Conservation (phyloP, 2,329 filamentous ascomycete species). For the Alternaria ventricosa region DNA sequence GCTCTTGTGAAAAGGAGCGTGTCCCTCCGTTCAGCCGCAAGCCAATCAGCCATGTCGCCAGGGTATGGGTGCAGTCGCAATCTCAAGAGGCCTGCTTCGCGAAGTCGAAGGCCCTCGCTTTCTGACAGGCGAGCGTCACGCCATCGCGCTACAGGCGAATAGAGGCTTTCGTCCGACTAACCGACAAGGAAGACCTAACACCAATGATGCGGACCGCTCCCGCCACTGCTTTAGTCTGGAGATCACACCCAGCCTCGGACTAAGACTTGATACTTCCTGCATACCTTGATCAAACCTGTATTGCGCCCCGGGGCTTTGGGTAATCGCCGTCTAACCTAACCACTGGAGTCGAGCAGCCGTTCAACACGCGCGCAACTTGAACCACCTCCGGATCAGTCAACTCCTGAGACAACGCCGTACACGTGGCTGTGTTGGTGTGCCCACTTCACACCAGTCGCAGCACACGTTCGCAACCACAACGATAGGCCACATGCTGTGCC, state of each 20-base stretch:
- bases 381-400: background rate
- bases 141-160: background rate
- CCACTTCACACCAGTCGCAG: background rate
- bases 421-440: background rate
- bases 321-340: background rate
- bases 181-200: background rate
- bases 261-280: background rate
- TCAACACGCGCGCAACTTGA: background rate
- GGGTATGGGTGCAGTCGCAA: background rate
- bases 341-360: background rate
- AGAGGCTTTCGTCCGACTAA: background rate
- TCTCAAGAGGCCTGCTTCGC: background rate
- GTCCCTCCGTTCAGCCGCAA: background rate
- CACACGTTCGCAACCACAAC: background rate
- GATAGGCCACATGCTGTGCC: background rate
- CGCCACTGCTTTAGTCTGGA: background rate
- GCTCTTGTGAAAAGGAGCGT: background rate
- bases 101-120: background rate
- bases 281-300: background rate
- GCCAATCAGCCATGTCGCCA: background rate
- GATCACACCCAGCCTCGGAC: background rate
- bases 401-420: background rate
- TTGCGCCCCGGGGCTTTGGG: background rate
- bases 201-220: conserved; percentile 3
- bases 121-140: background rate